phyloP scores from a whole-genome alignment of 331 rosid genomes.

The Quercus lobata region DNA sequence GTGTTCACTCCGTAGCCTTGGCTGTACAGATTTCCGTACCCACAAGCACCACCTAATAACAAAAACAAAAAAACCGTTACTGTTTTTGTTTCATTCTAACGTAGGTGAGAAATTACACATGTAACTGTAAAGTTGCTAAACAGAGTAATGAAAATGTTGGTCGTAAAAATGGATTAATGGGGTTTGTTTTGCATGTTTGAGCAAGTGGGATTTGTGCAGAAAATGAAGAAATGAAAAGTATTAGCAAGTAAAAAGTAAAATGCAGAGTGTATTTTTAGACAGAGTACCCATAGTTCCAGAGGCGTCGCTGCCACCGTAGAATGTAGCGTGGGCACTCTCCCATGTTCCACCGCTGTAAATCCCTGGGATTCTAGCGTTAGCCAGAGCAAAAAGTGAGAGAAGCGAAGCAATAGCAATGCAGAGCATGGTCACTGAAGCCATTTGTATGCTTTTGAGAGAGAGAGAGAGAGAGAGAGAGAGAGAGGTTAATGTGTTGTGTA shows the following conservation, averaged over 20 bases:
- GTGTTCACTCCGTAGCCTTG: conserved; percentile 95
- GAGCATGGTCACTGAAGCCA: conserved; percentile 41
- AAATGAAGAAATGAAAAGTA: neutral
- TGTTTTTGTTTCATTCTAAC: neutral
- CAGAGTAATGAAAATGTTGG: neutral
- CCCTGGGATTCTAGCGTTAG: conserved; percentile 76
- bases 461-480: neutral
- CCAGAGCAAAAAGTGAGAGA: conserved; percentile 28
- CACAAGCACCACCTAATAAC: conserved; percentile 83
- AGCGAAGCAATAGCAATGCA: conserved; percentile 46
- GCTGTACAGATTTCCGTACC: conserved; percentile 94
- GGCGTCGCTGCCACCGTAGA: conserved; percentile 97
- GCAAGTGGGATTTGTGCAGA: neutral
- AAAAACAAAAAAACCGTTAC: neutral
- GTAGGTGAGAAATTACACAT: neutral
- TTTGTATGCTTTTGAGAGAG: neutral
- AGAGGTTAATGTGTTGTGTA: neutral
- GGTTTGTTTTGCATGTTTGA: neutral
- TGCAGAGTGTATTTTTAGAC: neutral
- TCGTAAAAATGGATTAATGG: neutral
- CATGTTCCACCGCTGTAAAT: conserved; percentile 66
- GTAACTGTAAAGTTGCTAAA: neutral
- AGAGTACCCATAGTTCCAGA: conserved; percentile 92
- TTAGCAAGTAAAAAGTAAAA: neutral
- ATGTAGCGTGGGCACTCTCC: conserved; percentile 90